Evolutionary conservation across 768 basidiomycete species (phyloP).

Genomic region (Lentinula sp.): DNA sequence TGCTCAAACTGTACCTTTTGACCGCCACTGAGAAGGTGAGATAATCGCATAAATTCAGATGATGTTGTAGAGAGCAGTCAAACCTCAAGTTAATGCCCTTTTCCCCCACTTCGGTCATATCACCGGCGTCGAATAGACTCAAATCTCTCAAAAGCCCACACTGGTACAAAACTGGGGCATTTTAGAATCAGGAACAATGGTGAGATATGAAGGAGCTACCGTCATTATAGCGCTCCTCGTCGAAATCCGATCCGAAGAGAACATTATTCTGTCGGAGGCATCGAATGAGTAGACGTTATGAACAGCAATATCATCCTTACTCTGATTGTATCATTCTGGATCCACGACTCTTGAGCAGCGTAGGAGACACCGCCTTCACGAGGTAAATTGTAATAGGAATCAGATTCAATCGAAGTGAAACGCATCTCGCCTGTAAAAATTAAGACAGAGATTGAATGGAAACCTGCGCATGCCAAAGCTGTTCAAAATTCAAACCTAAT

Average conservation of each 20-base stretch:
- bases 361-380: constrained; percentile 52
- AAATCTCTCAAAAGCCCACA: constrained; percentile 39
- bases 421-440: constrained; percentile 35
- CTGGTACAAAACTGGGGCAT: constrained; percentile 24
- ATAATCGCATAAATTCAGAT: background rate
- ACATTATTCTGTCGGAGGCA: constrained; percentile 33
- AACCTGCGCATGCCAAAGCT: background rate
- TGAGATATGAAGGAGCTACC: constrained; percentile 14
- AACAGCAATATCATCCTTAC: constrained; percentile 14
- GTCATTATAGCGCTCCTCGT: constrained; percentile 34
- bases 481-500: constrained; percentile 22
- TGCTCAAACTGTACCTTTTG: constrained; percentile 33
- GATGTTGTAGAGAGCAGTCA: background rate
- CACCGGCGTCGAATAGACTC: constrained; percentile 39
- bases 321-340: constrained; percentile 51
- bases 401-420: constrained; percentile 28
- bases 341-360: constrained; percentile 61
- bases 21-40: constrained; percentile 33
- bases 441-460: background rate
- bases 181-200: background rate
- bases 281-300: background rate
- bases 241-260: constrained; percentile 34
- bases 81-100: constrained; percentile 41
- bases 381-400: constrained; percentile 48
- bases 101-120: constrained; percentile 47